Evolutionary conservation across 352 stramenopile species (phyloP).

Genomic region (Phytophthora syringae): DNA sequence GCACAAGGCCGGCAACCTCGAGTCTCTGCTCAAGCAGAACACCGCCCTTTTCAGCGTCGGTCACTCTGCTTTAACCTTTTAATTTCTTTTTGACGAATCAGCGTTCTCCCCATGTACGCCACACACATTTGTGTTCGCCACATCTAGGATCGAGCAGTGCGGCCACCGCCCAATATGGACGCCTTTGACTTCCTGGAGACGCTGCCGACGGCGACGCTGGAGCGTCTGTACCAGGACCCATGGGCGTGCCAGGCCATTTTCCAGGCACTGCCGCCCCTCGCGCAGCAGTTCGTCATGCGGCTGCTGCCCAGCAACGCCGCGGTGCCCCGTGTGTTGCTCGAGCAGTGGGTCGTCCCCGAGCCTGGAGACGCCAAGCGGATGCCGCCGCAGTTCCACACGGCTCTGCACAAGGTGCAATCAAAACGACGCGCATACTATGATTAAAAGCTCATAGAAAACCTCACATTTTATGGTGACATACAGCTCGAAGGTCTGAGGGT

Average conservation of each 20-base stretch:
- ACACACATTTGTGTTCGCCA: background rate
- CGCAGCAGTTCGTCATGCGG: conserved; percentile 92
- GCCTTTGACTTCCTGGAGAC: conserved; percentile 89
- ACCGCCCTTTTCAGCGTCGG: conserved; percentile 42
- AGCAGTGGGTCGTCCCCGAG: conserved; percentile 74
- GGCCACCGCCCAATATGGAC: conserved; percentile 54
- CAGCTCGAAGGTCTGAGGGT: conserved; percentile 62
- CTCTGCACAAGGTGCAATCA: conserved; percentile 48
- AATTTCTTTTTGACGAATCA: too few species aligned
- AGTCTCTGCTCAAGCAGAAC: conserved; percentile 82
- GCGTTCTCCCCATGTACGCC: too few species aligned
- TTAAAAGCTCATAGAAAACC: background rate
- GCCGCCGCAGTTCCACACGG: conserved; percentile 59
- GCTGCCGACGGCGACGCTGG: conserved; percentile 73
- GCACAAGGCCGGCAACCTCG: conserved; percentile 84
- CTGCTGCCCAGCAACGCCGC: conserved; percentile 70
- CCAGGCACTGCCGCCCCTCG: conserved; percentile 83
- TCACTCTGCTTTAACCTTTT: too few species aligned
- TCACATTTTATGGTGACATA: background rate
- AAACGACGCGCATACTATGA: too few species aligned
- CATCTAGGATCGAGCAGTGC: background rate
- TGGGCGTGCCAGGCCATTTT: conserved; percentile 92
- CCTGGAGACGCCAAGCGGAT: conserved; percentile 37
- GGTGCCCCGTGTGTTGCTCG: conserved; percentile 56
- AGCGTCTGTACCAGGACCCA: conserved; percentile 83